Evolutionary conservation across 495 filamentous ascomycete species (phyloP), one percentile per base, ranked within the genome.

Genomic region (Hypoxylon rickii): DNA sequence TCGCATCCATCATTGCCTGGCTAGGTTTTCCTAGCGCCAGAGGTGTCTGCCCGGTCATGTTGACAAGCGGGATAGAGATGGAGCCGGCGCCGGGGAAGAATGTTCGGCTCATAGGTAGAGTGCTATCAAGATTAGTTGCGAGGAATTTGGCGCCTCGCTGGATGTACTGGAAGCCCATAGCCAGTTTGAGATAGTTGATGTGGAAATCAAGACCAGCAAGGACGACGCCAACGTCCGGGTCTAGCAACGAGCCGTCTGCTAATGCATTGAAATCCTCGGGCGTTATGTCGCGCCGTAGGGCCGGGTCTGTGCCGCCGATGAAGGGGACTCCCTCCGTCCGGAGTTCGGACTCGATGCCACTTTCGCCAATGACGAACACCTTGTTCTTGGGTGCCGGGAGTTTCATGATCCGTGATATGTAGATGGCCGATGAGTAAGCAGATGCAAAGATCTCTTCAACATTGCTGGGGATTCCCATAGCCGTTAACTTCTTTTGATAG

Each of bases 1-100:
- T 88, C 5, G 95, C 89, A 73, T 97, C 92, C 94, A 98, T 96
- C 94, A 98, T 97, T 8, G 92, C 92, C 76, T 96, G 89, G 59
- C 89, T 96, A 3, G 94, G 95, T 73, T 99, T 99, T 7, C 94
- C 94, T 37, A 97, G 71, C 4, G 89, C 83, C 26, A 89, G 66
- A 1, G 93, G 91, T 63, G 87, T 75, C 72, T 82, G 65, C 4
- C 80, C 85, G 7, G 64, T 76, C 85, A 93, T 92, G 69, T 87
- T 87, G 36, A 85, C 78, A 44, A 99, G 70, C 4, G 92, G 89
- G 38, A 89, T 84, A 42, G 86, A 85, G 57, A 92, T 87, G 7
- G 88, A 83, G 0, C 95, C 94, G 2, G 95, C 95, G 6, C 94
- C 94, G 3, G 92, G 93, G 74, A 97, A 97, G 50, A 99, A 81